Evolutionary conservation across 2,329 filamentous ascomycete genomes (phyloP).

Genomic region (Colletotrichum siamense): DNA sequence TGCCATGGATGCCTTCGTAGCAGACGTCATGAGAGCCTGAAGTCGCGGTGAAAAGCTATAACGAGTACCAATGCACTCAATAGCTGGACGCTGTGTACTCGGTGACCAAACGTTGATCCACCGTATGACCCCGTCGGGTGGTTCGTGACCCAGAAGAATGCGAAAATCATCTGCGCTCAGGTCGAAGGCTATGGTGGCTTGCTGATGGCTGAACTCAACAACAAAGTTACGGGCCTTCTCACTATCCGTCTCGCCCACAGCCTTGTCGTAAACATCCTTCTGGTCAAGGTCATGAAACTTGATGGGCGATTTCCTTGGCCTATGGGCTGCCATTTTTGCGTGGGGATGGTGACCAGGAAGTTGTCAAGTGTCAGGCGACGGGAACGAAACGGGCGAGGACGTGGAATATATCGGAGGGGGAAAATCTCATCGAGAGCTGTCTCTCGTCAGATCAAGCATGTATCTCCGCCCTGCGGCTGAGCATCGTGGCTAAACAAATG

Average conservation of each 20-base stretch:
- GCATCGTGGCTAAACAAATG: background rate
- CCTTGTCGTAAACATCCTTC: conserved; percentile 46
- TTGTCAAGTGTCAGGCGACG: background rate
- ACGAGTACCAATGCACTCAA: conserved; percentile 60
- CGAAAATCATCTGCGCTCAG: conserved; percentile 48
- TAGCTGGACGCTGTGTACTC: conserved; percentile 59
- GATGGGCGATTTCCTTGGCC: background rate
- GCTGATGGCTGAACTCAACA: conserved; percentile 65
- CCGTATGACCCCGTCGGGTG: conserved; percentile 47
- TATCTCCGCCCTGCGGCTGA: background rate
- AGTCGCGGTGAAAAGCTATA: conserved; percentile 75
- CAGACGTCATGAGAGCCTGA: conserved; percentile 65
- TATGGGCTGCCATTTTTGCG: background rate
- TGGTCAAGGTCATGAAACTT: conserved; percentile 62
- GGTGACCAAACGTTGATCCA: conserved; percentile 83
- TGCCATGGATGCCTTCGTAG: conserved; percentile 7
- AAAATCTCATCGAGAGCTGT: background rate
- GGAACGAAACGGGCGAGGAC: background rate
- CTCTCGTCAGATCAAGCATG: background rate
- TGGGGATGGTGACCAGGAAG: background rate
- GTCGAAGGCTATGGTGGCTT: conserved; percentile 62
- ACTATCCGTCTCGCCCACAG: conserved; percentile 44
- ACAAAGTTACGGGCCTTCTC: conserved; percentile 62
- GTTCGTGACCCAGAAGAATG: conserved; percentile 36
- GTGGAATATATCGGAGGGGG: background rate